Conservation (phyloP, 805 yeast genomes). For the Brettanomyces custersianus region DNA sequence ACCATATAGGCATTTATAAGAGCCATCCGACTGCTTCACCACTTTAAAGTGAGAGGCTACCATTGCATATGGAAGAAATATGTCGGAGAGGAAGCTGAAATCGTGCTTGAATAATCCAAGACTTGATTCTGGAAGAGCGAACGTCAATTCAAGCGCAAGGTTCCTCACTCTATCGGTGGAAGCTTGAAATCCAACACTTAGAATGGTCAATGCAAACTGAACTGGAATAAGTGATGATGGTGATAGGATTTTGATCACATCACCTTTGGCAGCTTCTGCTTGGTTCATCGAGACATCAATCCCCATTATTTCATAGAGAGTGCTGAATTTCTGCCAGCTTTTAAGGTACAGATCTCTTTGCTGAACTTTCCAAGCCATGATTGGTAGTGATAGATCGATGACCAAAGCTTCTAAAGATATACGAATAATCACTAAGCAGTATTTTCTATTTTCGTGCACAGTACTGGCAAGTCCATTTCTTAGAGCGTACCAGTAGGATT, state of each 20-base stretch:
- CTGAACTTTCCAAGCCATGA: slow-evolving; percentile 36
- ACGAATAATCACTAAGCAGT: slow-evolving; percentile 56
- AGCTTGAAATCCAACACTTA: slow-evolving; percentile 68
- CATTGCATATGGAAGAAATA: slow-evolving; percentile 52
- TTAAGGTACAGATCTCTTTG: slow-evolving; percentile 25
- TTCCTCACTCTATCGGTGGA: slow-evolving; percentile 71
- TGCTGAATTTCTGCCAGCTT: slow-evolving; percentile 66
- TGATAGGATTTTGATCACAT: slow-evolving; percentile 45
- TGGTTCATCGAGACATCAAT: slow-evolving; percentile 84
- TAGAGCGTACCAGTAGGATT: slow-evolving; percentile 46
- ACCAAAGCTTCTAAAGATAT: slow-evolving; percentile 43
- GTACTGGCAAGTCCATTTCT: slow-evolving; percentile 47
- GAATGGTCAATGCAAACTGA: slow-evolving; percentile 65
- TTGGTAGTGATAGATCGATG: slow-evolving; percentile 24
- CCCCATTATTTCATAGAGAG: slow-evolving; percentile 72
- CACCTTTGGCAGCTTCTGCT: slow-evolving; percentile 65
- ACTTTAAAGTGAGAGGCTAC: slow-evolving; percentile 49
- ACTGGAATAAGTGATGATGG: slow-evolving; percentile 46
- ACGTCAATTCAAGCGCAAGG: slow-evolving; percentile 46
- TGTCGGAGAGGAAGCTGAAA: slow-evolving; percentile 30
- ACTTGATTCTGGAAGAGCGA: slow-evolving; percentile 39
- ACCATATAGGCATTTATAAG: slow-evolving; percentile 48
- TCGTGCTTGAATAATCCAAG: slow-evolving; percentile 37
- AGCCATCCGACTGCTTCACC: slow-evolving; percentile 26
- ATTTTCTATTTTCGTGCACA: slow-evolving; percentile 62